These are phyloP conservation scores for Tilletia horrida DNA, from an alignment of 1,284 basidiomycete genomes.

Conservation along the genomic window DNA sequence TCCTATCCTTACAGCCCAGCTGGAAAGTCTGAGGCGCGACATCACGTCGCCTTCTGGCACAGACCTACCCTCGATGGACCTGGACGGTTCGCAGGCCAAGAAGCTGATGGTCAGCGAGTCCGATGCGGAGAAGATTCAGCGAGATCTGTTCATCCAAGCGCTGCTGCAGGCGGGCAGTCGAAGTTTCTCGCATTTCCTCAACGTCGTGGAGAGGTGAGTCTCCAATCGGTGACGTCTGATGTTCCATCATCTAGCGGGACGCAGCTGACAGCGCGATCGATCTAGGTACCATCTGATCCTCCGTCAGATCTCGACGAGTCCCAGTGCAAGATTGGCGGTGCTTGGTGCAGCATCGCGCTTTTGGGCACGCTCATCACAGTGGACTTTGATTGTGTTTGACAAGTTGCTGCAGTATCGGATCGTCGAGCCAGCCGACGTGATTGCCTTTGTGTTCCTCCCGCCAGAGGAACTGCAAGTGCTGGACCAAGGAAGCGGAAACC, in stretches of 20 bases:
- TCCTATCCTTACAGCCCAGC: conserved; percentile 73
- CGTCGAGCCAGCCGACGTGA: conserved; percentile 86
- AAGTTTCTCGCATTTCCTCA: conserved; percentile 96
- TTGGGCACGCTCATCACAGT: conserved; percentile 65
- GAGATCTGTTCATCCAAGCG: conserved; percentile 81
- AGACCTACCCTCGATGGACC: conserved; percentile 60
- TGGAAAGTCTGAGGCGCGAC: conserved; percentile 60
- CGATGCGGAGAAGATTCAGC: conserved; percentile 65
- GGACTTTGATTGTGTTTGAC: conserved; percentile 72
- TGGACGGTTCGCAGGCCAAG: conserved; percentile 49
- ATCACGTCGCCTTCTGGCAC: conserved; percentile 56
- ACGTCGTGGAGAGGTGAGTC: conserved; percentile 75
- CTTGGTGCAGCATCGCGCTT: conserved; percentile 69
- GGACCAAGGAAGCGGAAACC: conserved; percentile 22
- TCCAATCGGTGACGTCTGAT: not conserved
- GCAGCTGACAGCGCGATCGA: not conserved
- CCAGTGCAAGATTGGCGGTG: conserved; percentile 60
- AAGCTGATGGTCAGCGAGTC: conserved; percentile 52
- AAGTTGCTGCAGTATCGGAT: conserved; percentile 98
- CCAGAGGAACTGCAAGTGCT: conserved; percentile 21
- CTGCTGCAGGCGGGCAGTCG: conserved; percentile 85
- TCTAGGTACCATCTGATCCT: conserved; percentile 78
- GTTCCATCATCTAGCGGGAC: not conserved
- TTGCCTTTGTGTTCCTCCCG: conserved; percentile 73
- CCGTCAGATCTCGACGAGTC: conserved; percentile 66